Conservation (phyloP, 768 basidiomycete genomes). For the Termitomyces sp. region DNA sequence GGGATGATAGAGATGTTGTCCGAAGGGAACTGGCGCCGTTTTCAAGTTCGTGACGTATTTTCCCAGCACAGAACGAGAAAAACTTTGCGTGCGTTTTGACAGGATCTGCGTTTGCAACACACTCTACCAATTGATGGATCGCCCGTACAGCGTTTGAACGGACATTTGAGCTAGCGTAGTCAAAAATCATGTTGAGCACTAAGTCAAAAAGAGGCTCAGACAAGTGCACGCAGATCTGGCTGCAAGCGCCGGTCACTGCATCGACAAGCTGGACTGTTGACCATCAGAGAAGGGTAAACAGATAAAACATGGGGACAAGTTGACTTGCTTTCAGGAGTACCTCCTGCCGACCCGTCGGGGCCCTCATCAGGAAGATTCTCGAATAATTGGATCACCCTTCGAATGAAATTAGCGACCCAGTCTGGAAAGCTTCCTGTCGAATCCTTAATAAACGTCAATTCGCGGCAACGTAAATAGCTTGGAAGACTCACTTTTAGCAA, state of each 20-base stretch:
- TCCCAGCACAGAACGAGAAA: conserved; percentile 62
- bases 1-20: conserved; percentile 64
- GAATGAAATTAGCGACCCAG: conserved; percentile 80
- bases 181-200: conserved; percentile 76
- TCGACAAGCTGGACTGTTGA: conserved; percentile 65
- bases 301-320: neutral
- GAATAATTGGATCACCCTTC: conserved; percentile 71
- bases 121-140: conserved; percentile 81
- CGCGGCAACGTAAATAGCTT: neutral
- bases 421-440: conserved; percentile 72
- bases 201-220: conserved; percentile 73
- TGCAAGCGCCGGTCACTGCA: conserved; percentile 69
- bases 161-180: conserved; percentile 76
- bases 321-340: conserved; percentile 53
- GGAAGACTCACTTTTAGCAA: conserved; percentile 40
- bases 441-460: conserved; percentile 27
- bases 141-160: conserved; percentile 83
- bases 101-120: conserved; percentile 77
- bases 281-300: neutral
- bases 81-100: conserved; percentile 74
- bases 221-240: conserved; percentile 69
- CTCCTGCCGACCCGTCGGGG: conserved; percentile 52
- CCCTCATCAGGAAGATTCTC: conserved; percentile 87
- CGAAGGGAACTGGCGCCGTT: conserved; percentile 74
- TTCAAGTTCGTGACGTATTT: conserved; percentile 74